These are phyloP conservation scores for Fusarium heterosporum DNA, from an alignment of 2,329 filamentous ascomycete species.

Conservation along the genomic window DNA sequence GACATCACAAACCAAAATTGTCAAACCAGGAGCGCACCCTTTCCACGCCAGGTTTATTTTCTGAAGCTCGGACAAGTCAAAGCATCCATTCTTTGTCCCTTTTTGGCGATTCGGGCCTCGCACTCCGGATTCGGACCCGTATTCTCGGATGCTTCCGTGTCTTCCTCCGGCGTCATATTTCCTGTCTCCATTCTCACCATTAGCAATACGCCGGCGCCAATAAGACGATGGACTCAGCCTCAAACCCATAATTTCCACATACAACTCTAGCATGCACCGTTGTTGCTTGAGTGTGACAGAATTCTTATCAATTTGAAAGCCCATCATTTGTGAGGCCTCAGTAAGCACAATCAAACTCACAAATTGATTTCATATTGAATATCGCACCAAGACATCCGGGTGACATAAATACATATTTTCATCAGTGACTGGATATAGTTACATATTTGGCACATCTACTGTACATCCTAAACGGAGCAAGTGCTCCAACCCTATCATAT, in stretches of 20 bases:
- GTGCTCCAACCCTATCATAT: slow-evolving; percentile 7
- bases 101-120: neutral
- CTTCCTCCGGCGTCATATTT: slow-evolving; percentile 25
- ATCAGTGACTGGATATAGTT: slow-evolving; percentile 48
- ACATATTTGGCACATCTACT: slow-evolving; percentile 49
- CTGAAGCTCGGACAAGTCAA: neutral
- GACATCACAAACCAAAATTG: neutral
- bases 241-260: neutral
- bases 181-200: neutral
- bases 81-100: neutral
- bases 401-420: slow-evolving; percentile 32
- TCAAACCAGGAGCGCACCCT: too few relatives aligned
- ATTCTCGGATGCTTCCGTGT: slow-evolving; percentile 30
- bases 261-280: neutral
- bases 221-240: slow-evolving; percentile 31
- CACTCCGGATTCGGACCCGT: slow-evolving; percentile 25
- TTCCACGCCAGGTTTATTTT: too few relatives aligned
- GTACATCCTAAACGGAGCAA: slow-evolving; percentile 38
- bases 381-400: neutral
- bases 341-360: too few relatives aligned
- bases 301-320: neutral
- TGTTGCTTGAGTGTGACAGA: neutral
- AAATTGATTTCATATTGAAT: neutral
- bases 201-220: slow-evolving; percentile 6
- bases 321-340: neutral